Conservation (phyloP, 2,329 filamentous ascomycete species). For the Sclerotinia nivalis region DNA sequence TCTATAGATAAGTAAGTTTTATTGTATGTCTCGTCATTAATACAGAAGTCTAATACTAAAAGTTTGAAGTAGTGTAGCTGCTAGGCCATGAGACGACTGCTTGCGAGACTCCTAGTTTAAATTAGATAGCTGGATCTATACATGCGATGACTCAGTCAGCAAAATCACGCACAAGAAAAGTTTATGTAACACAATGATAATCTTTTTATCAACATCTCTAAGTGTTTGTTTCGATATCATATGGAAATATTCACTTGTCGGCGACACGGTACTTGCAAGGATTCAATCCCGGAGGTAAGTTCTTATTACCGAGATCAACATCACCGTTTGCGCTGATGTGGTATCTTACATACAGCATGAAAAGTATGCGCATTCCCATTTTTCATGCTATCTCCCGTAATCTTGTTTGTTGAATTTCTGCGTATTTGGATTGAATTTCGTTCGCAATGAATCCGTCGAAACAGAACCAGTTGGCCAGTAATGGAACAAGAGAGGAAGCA, state of each 20-base stretch:
- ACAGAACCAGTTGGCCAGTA: neutral
- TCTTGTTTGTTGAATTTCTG: too few species aligned
- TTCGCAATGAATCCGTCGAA: neutral
- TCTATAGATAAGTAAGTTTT: neutral
- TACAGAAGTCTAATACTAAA: neutral
- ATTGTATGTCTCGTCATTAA: neutral
- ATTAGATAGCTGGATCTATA: too few species aligned
- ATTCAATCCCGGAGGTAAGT: neutral
- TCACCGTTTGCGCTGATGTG: neutral
- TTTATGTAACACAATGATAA: neutral
- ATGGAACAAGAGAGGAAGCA: neutral
- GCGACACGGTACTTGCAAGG: neutral
- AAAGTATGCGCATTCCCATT: neutral
- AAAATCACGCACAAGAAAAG: neutral
- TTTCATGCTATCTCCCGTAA: neutral
- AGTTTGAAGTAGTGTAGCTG: neutral
- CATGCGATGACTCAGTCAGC: neutral
- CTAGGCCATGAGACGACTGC: neutral
- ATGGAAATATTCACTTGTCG: neutral
- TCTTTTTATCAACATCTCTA: too few species aligned
- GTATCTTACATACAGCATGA: neutral
- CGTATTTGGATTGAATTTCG: too few species aligned
- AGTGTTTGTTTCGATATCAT: neutral
- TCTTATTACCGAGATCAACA: neutral
- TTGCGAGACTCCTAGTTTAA: neutral